A percentile compares a stretch with the other conserved stretches of the same genome.
Conservation (phyloP, 2,329 filamentous ascomycete genomes). For the Scolecobasidium constrictum region DNA sequence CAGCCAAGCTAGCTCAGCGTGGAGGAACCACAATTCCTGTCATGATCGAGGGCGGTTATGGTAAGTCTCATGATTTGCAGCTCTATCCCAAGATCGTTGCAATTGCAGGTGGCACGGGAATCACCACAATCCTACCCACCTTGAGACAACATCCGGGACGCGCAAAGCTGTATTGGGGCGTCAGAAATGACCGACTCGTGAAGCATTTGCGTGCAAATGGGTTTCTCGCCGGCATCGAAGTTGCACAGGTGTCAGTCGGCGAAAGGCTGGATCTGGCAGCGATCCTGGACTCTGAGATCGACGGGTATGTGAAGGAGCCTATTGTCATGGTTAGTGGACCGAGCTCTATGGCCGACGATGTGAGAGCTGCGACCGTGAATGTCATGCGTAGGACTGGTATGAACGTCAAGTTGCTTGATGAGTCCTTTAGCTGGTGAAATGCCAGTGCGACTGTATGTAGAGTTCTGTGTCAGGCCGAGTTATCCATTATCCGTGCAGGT, state of each 20-base stretch:
- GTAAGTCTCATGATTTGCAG: too few species aligned
- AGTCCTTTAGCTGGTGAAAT: slow-evolving; percentile 63
- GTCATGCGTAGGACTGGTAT: slow-evolving; percentile 49
- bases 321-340: slow-evolving; percentile 72
- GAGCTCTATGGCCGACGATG: slow-evolving; percentile 47
- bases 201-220: slow-evolving; percentile 16
- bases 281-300: slow-evolving; percentile 47
- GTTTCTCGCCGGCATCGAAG: slow-evolving; percentile 16
- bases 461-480: too few species aligned
- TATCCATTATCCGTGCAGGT: too few species aligned
- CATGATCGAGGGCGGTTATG: too few species aligned
- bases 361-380: slow-evolving; percentile 47
- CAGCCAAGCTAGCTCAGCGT: too few species aligned
- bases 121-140: slow-evolving; percentile 33
- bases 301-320: slow-evolving; percentile 55
- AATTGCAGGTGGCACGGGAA: slow-evolving; percentile 39
- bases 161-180: slow-evolving; percentile 27
- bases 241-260: slow-evolving; percentile 24
- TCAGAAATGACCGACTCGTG: slow-evolving; percentile 18
- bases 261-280: slow-evolving; percentile 29
- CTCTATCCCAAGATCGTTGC: slow-evolving; percentile 22
- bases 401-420: slow-evolving; percentile 62
- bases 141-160: slow-evolving; percentile 21
- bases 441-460: too few species aligned
- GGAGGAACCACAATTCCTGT: too few species aligned